A percentile compares a stretch with the other conserved stretches of the same genome.
Evolutionary conservation across 2,329 filamentous ascomycete genomes (phyloP).

Genomic region (Paecilomyces sp.): DNA sequence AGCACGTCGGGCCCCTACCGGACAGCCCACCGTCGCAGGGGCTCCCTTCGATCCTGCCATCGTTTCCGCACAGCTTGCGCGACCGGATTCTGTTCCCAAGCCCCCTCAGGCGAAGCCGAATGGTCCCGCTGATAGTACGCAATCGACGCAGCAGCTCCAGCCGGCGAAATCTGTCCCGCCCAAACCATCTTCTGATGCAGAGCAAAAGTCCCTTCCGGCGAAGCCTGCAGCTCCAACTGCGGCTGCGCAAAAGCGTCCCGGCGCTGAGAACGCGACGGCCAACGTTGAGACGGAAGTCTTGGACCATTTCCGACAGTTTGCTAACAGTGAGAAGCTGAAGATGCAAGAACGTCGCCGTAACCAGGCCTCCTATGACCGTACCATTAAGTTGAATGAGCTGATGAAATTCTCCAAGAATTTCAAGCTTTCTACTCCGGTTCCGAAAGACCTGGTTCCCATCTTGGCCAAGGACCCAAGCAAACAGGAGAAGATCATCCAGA

Average conservation of each 20-base stretch:
- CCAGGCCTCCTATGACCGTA: constrained; percentile 65
- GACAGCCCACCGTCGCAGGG: constrained; percentile 64
- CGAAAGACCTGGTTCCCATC: constrained; percentile 84
- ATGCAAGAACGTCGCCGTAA: constrained; percentile 51
- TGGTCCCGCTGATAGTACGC: constrained; percentile 11
- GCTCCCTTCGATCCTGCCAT: constrained; percentile 82
- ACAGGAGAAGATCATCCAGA: constrained; percentile 87
- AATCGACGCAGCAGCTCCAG: constrained; percentile 11
- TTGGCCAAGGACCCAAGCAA: constrained; percentile 95
- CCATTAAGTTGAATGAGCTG: constrained; percentile 85
- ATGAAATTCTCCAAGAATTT: constrained; percentile 93
- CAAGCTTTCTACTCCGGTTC: constrained; percentile 89
- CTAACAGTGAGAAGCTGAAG: constrained; percentile 54
- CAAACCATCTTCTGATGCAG: constrained; percentile 16
- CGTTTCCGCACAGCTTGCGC: constrained; percentile 72
- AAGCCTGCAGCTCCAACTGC: constrained; percentile 37
- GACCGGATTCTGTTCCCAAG: constrained; percentile 33
- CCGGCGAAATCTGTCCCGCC: constrained; percentile 12
- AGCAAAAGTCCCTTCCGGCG: constrained; percentile 15
- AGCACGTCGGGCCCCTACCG: constrained; percentile 71
- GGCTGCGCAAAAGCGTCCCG: constrained; percentile 34
- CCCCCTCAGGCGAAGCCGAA: constrained; percentile 20
- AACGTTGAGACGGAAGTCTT: constrained; percentile 56
- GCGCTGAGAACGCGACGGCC: constrained; percentile 46
- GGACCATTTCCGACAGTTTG: constrained; percentile 59